These are phyloP conservation scores for Sanghuangporus baumii DNA, from an alignment of 1,284 basidiomycete genomes.

Conservation along the genomic window DNA sequence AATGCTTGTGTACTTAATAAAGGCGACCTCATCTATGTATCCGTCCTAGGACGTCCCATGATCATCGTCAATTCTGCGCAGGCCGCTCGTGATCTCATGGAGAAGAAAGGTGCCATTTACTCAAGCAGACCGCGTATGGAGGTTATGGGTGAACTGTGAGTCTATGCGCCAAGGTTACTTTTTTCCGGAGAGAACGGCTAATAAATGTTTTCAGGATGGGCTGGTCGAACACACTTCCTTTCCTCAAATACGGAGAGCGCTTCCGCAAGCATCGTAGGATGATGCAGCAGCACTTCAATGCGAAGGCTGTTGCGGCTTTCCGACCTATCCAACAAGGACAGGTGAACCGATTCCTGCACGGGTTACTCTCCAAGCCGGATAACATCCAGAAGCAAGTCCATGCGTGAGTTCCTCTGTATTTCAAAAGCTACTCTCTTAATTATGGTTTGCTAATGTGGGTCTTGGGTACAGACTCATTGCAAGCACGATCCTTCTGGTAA, in stretches of 20 bases:
- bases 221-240: constrained; percentile 24
- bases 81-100: constrained; percentile 34
- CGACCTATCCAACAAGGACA: constrained; percentile 24
- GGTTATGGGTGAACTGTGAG: constrained; percentile 28
- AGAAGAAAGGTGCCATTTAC: constrained; percentile 35
- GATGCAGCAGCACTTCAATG: constrained; percentile 26
- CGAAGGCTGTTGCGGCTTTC: constrained; percentile 22
- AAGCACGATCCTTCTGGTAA: constrained; percentile 13
- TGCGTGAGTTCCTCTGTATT: constrained; percentile 22
- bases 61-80: constrained; percentile 33
- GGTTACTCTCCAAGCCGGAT: constrained; percentile 22
- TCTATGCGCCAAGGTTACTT: neutral
- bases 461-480: constrained; percentile 8
- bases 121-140: constrained; percentile 31
- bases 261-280: constrained; percentile 29
- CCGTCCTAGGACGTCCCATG: constrained; percentile 29
- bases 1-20: neutral
- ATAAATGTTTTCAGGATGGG: constrained; percentile 20
- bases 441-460: neutral
- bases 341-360: constrained; percentile 23
- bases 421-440: neutral
- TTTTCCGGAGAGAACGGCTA: neutral
- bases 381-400: constrained; percentile 24
- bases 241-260: constrained; percentile 25
- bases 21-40: constrained; percentile 29